Evolutionary conservation across 371 early-diverging fungal genomes (phyloP).

Genomic region (Funneliformis caledonium): DNA sequence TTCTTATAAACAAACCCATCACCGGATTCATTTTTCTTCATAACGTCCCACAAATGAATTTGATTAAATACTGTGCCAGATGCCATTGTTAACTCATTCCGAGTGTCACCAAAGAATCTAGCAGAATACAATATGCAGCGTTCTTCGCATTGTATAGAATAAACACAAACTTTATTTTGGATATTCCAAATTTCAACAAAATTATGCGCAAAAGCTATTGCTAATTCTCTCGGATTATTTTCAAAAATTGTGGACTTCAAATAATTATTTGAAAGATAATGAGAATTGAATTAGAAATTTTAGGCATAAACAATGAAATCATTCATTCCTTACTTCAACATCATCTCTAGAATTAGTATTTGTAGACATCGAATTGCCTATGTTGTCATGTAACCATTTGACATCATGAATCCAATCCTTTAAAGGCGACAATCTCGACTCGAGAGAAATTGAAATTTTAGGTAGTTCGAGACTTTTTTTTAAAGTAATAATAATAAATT

Average conservation of each 20-base stretch:
- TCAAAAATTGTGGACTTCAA: neutral
- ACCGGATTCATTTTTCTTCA: slow-evolving; percentile 43
- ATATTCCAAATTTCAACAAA: slow-evolving; percentile 63
- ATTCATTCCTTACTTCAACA: neutral
- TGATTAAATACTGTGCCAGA: slow-evolving; percentile 87
- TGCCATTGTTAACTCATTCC: slow-evolving; percentile 61
- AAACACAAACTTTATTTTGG: slow-evolving; percentile 42
- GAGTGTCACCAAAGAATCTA: slow-evolving; percentile 64
- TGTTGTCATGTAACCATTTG: slow-evolving; percentile 33
- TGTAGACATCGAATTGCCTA: neutral
- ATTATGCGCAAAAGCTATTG: slow-evolving; percentile 80
- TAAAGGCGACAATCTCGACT: neutral
- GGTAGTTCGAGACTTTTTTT: neutral
- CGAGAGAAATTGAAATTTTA: slow-evolving; percentile 9
- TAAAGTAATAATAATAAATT: neutral
- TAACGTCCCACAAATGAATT: slow-evolving; percentile 71
- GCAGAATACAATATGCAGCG: slow-evolving; percentile 76
- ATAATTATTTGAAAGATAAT: neutral
- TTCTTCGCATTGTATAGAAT: slow-evolving; percentile 57
- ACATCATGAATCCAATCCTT: slow-evolving; percentile 42
- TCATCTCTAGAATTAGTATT: neutral
- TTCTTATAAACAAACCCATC: slow-evolving; percentile 57
- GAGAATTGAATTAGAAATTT: neutral
- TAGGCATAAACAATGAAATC: neutral
- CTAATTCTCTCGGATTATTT: slow-evolving; percentile 45